Evolutionary conservation across 192 early-diverging fungal genomes (phyloP).

Genomic region (Podila horticola): DNA sequence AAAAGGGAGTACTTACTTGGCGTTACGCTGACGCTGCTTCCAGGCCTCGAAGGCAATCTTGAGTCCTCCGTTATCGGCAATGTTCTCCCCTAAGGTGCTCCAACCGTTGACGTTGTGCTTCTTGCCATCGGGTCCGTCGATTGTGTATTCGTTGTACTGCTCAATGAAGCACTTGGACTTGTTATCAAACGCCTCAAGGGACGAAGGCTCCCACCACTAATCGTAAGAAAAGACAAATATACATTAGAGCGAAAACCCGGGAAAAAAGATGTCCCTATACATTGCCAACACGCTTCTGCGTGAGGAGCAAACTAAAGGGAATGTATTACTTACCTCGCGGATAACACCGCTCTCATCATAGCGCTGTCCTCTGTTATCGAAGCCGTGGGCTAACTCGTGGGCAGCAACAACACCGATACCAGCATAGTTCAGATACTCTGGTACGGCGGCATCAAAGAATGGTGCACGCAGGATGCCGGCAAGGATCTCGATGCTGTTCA

Average conservation of each 20-base stretch:
- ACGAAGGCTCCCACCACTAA: slow-evolving; percentile 77
- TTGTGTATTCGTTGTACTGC: slow-evolving; percentile 65
- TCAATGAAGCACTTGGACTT: slow-evolving; percentile 70
- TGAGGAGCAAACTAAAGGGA: slow-evolving; percentile 54
- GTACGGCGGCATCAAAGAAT: slow-evolving; percentile 62
- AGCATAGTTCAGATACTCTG: slow-evolving; percentile 73
- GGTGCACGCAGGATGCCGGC: slow-evolving; percentile 69
- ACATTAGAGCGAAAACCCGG: slow-evolving; percentile 14
- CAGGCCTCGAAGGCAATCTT: slow-evolving; percentile 59
- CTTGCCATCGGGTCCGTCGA: slow-evolving; percentile 49
- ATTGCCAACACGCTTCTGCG: too few species aligned
- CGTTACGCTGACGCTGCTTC: slow-evolving; percentile 6
- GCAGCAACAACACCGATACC: slow-evolving; percentile 71
- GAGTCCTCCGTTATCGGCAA: slow-evolving; percentile 78
- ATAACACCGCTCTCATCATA: slow-evolving; percentile 50
- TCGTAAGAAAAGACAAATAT: neutral
- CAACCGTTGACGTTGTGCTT: slow-evolving; percentile 57
- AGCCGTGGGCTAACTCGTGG: slow-evolving; percentile 73
- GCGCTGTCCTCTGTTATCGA: slow-evolving; percentile 60
- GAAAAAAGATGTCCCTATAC: neutral
- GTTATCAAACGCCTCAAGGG: slow-evolving; percentile 58
- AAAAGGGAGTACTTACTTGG: neutral
- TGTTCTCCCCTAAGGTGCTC: slow-evolving; percentile 69
- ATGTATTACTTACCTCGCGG: slow-evolving; percentile 12
- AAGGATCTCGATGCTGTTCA: slow-evolving; percentile 43